A percentile compares a stretch with the other conserved stretches of the same genome.
Conservation (phyloP, 345 rosid species). For the Limnanthes douglasii region DNA sequence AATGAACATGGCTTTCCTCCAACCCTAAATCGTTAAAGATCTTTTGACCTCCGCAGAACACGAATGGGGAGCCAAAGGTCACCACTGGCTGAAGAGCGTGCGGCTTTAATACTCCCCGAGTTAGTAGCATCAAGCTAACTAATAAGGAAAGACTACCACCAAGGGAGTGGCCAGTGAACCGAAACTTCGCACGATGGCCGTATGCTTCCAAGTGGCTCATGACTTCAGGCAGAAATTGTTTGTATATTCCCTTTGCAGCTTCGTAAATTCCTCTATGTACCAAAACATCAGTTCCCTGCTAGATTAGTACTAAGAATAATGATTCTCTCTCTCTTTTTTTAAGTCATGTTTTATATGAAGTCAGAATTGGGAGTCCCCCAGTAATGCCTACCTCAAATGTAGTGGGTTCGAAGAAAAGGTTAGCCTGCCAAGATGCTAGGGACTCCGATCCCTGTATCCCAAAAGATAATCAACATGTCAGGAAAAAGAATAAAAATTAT, state of each 20-base stretch:
- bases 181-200: conserved; percentile 67
- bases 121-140: conserved; percentile 56
- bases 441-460: conserved; percentile 77
- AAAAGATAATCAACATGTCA: neutral
- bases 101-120: conserved; percentile 36
- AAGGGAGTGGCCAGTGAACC: conserved; percentile 84
- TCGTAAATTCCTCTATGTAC: conserved; percentile 95
- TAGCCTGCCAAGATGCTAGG: conserved; percentile 82
- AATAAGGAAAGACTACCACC: conserved; percentile 86
- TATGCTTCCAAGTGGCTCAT: conserved; percentile 37
- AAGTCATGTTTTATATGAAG: too few relatives aligned
- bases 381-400: conserved; percentile 55
- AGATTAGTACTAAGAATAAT: too few relatives aligned
- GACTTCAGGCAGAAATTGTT: conserved; percentile 67
- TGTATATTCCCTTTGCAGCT: conserved; percentile 83
- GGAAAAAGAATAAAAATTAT: neutral
- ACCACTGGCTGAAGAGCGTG: conserved; percentile 50
- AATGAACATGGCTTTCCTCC: conserved; percentile 54
- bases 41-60: conserved; percentile 73
- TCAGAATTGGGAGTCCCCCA: too few relatives aligned
- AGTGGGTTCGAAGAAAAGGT: conserved; percentile 80
- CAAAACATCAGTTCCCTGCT: conserved; percentile 58
- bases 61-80: conserved; percentile 82
- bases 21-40: conserved; percentile 47
- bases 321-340: too few relatives aligned